These are phyloP conservation scores for Paramecium primaurelia DNA, from an alignment of 73 alveolate species.

Conservation along the genomic window DNA sequence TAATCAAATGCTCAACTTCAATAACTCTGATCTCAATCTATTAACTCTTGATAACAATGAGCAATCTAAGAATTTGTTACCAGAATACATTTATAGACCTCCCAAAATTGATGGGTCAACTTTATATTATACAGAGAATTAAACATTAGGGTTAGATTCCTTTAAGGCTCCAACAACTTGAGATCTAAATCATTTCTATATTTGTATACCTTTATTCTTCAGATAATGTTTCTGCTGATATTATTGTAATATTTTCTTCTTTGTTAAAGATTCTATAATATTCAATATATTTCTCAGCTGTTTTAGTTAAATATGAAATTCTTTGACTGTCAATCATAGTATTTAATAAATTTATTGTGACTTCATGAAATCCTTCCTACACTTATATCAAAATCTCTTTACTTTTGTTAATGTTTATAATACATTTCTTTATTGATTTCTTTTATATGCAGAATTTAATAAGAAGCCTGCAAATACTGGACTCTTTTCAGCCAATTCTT, in stretches of 20 bases:
- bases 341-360: constrained; percentile 67
- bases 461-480: constrained; percentile 62
- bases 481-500: constrained; percentile 56
- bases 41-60: constrained; percentile 70
- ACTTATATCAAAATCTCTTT: neutral
- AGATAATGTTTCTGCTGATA: constrained; percentile 70
- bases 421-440: constrained; percentile 63
- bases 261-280: constrained; percentile 67
- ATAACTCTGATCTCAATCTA: constrained; percentile 68
- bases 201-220: constrained; percentile 60
- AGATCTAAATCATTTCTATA: constrained; percentile 26
- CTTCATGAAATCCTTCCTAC: constrained; percentile 58
- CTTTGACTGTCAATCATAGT: constrained; percentile 74
- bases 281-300: constrained; percentile 71
- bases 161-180: constrained; percentile 73
- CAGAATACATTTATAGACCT: constrained; percentile 83
- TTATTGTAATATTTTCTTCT: constrained; percentile 73
- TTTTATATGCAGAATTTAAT: constrained; percentile 58
- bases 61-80: constrained; percentile 78
- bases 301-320: constrained; percentile 62
- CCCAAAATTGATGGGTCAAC: constrained; percentile 75
- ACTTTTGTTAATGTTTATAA: constrained; percentile 54
- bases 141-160: constrained; percentile 45
- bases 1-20: constrained; percentile 55
- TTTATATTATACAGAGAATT: constrained; percentile 66